Evolutionary conservation across 169 alveolate species (phyloP).

Genomic region (Plasmodium yoelii): DNA sequence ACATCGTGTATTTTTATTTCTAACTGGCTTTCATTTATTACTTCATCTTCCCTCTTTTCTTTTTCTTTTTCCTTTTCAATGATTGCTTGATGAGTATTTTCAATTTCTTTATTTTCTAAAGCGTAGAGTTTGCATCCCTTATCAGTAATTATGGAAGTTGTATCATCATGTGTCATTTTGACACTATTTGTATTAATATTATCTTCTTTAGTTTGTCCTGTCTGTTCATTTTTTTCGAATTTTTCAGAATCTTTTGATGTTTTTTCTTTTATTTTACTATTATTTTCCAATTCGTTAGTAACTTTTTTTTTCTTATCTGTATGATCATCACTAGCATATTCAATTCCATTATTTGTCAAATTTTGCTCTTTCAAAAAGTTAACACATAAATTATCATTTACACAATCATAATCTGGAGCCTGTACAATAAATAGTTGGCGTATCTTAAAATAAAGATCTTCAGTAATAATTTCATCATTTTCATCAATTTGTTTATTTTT

Average conservation of each 20-base stretch:
- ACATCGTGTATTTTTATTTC: too few relatives aligned
- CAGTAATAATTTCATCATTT: constrained; percentile 57
- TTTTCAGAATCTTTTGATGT: not conserved
- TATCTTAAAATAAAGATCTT: constrained; percentile 68
- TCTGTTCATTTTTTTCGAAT: not conserved
- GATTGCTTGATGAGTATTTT: too few relatives aligned
- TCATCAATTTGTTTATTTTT: constrained; percentile 44
- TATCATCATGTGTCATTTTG: too few relatives aligned
- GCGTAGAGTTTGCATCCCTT: too few relatives aligned
- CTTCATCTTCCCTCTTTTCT: too few relatives aligned
- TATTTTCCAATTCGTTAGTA: not conserved
- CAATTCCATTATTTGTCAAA: constrained; percentile 3
- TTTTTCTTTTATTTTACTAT: not conserved
- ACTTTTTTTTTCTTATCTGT: not conserved
- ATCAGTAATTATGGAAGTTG: too few relatives aligned
- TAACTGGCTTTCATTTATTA: too few relatives aligned
- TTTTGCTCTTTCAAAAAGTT: constrained; percentile 24
- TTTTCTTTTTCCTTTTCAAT: too few relatives aligned
- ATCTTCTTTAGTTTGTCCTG: not conserved
- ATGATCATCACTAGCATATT: not conserved
- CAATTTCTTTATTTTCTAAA: too few relatives aligned
- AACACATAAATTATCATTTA: constrained; percentile 60
- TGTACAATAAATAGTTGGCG: constrained; percentile 72
- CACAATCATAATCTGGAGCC: constrained; percentile 73
- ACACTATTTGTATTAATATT: too few relatives aligned